Evolutionary conservation across 2,329 filamentous ascomycete species (phyloP).

Genomic region (Epichloe sp.): DNA sequence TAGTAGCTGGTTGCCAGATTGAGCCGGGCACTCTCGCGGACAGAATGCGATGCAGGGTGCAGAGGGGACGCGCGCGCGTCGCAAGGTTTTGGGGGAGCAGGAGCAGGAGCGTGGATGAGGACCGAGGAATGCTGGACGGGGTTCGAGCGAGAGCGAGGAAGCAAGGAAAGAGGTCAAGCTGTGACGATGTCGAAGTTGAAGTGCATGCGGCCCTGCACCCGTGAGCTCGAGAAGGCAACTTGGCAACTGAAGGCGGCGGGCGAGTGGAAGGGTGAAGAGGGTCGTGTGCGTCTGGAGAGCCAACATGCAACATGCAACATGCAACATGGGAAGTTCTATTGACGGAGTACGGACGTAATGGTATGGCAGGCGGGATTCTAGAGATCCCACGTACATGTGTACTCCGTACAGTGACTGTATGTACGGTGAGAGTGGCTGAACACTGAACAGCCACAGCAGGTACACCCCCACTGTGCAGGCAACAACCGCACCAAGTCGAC

Average conservation of each 20-base stretch:
- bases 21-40: background rate
- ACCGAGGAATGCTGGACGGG: background rate
- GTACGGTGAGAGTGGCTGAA: too few species aligned
- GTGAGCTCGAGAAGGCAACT: constrained; percentile 2
- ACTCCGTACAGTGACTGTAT: too few species aligned
- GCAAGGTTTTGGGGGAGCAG: background rate
- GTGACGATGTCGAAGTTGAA: background rate
- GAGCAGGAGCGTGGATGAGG: background rate
- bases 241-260: constrained; percentile 1
- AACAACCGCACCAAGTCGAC: too few species aligned
- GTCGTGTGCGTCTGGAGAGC: background rate
- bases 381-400: background rate
- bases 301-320: too few species aligned
- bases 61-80: background rate
- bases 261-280: background rate
- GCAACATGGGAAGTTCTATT: background rate
- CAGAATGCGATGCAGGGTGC: background rate
- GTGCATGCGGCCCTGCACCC: constrained; percentile 12
- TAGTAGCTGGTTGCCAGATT: background rate
- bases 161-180: background rate
- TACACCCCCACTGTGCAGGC: too few species aligned
- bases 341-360: too few species aligned
- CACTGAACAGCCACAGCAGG: too few species aligned
- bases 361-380: background rate
- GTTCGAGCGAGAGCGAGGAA: constrained; percentile 1